Conservation (phyloP, 805 yeast genomes). For the Candida insectalens region DNA sequence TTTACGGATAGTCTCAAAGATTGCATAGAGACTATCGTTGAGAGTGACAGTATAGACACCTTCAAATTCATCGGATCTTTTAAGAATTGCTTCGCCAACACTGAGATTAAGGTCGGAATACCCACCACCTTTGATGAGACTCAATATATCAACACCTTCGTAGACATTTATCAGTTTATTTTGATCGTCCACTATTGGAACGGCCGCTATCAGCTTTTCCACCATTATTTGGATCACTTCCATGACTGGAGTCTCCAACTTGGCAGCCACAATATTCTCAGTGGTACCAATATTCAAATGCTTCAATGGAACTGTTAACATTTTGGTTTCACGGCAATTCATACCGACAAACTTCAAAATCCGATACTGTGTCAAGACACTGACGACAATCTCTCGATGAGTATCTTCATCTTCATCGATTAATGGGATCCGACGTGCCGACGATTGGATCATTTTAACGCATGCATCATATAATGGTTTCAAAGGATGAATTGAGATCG, state of each 20-base stretch:
- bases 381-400: constrained; percentile 86
- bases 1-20: constrained; percentile 87
- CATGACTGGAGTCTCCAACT: constrained; percentile 85
- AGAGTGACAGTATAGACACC: constrained; percentile 95
- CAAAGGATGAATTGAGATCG: constrained; percentile 83
- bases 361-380: constrained; percentile 92
- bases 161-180: constrained; percentile 73
- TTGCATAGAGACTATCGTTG: constrained; percentile 76
- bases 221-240: constrained; percentile 83
- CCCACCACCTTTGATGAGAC: constrained; percentile 88
- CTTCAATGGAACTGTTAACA: constrained; percentile 64
- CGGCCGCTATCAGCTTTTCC: constrained; percentile 74
- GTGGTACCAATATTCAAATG: constrained; percentile 58
- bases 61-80: constrained; percentile 92
- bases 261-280: constrained; percentile 59
- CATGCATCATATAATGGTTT: constrained; percentile 88
- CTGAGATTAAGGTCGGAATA: constrained; percentile 82
- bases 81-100: constrained; percentile 92
- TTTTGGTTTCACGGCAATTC: constrained; percentile 90
- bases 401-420: constrained; percentile 92
- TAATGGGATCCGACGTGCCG: constrained; percentile 88
- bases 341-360: constrained; percentile 90
- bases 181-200: constrained; percentile 78
- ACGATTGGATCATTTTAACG: constrained; percentile 77
- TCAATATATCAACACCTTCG: constrained; percentile 91